These are phyloP conservation scores for Orychophragmus violaceus DNA, from an alignment of 345 rosid genomes.

Conservation along the genomic window DNA sequence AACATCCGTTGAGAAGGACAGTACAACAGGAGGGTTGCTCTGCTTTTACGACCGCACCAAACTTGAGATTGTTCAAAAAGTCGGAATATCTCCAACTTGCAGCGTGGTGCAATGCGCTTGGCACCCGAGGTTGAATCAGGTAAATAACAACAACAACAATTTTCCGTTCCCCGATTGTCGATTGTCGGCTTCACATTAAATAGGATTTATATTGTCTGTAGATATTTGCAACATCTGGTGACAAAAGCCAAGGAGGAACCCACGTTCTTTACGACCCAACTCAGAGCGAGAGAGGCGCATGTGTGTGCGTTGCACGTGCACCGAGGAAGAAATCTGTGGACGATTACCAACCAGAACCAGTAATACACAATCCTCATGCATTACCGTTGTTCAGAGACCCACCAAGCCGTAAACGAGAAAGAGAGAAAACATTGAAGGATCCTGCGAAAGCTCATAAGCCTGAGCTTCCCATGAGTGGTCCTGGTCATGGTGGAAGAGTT, in stretches of 20 bases:
- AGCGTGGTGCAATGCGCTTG: conserved; percentile 92
- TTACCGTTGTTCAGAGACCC: conserved; percentile 93
- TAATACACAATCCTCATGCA: conserved; percentile 96
- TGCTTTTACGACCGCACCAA: conserved; percentile 78
- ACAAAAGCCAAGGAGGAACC: conserved; percentile 84
- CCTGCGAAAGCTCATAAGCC: conserved; percentile 91
- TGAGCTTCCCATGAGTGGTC: conserved; percentile 86
- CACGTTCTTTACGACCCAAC: conserved; percentile 83
- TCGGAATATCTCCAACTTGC: conserved; percentile 77
- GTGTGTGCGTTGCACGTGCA: conserved; percentile 91
- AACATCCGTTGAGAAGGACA: conserved; percentile 88
- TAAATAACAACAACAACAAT: conserved; percentile 18
- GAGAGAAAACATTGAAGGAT: conserved; percentile 88
- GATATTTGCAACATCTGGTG: conserved; percentile 91
- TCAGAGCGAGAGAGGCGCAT: conserved; percentile 88
- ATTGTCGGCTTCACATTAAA: neutral
- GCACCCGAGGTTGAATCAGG: conserved; percentile 98
- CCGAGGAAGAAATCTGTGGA: conserved; percentile 93
- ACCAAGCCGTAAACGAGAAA: conserved; percentile 94
- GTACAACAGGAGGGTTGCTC: conserved; percentile 72
- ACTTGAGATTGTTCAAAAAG: conserved; percentile 84
- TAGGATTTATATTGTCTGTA: conserved; percentile 6
- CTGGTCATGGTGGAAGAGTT: conserved; percentile 93
- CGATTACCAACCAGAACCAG: conserved; percentile 78
- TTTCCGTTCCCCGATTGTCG: neutral